Conservation (phyloP, 164 flowering plant species). For the Euptelea pleiosperma region DNA sequence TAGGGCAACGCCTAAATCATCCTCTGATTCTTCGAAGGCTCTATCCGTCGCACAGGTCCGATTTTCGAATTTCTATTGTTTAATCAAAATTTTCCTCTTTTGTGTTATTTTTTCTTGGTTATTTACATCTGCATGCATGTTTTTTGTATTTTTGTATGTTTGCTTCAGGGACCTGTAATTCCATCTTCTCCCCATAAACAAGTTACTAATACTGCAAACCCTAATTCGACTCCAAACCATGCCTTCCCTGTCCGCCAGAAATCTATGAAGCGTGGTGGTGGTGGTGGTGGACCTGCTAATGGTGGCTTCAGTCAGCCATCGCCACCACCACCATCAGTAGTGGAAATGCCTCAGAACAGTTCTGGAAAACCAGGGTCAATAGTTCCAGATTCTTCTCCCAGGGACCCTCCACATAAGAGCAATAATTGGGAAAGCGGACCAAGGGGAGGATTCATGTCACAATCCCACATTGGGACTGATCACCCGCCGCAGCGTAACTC, state of each 20-base stretch:
- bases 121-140: conserved; percentile 17
- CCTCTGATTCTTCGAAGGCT: conserved; percentile 35
- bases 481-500: conserved; percentile 45
- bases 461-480: conserved; percentile 36
- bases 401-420: conserved; percentile 33
- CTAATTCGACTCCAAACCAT: conserved; percentile 34
- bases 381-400: conserved; percentile 33
- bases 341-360: conserved; percentile 24
- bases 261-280: conserved; percentile 42
- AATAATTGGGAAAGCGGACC: conserved; percentile 41
- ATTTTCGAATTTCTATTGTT: not conserved
- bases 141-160: not conserved
- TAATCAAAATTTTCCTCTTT: not conserved
- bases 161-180: conserved; percentile 38
- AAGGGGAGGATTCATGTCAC: conserved; percentile 41
- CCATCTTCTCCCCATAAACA: conserved; percentile 33
- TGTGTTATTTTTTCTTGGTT: not conserved
- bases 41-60: conserved; percentile 19
- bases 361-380: conserved; percentile 24
- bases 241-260: conserved; percentile 38
- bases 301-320: conserved; percentile 30
- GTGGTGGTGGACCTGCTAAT: conserved; percentile 32
- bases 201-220: conserved; percentile 32
- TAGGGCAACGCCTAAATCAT: conserved; percentile 44
- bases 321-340: conserved; percentile 25